Conservation (phyloP, 805 yeast species). For the Groenewaldozyma tartarivorans region DNA sequence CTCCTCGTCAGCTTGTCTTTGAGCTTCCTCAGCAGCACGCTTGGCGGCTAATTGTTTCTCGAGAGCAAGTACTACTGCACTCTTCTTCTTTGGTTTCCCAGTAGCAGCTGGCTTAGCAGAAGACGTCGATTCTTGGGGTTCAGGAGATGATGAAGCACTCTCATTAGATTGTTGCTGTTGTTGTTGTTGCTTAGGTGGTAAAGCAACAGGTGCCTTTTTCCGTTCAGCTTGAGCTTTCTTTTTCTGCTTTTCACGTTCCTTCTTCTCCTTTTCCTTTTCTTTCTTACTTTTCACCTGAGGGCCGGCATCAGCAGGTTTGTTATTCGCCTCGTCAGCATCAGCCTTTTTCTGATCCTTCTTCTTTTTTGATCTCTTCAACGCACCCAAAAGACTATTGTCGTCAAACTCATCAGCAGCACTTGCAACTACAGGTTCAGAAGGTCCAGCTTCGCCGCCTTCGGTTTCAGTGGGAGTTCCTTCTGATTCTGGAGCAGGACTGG, state of each 20-base stretch:
- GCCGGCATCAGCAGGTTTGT: slow-evolving; percentile 21
- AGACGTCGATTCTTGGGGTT: slow-evolving; percentile 24
- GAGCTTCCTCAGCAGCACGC: slow-evolving; percentile 83
- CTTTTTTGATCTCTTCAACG: slow-evolving; percentile 69
- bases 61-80: slow-evolving; percentile 87
- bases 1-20: slow-evolving; percentile 60
- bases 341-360: slow-evolving; percentile 64
- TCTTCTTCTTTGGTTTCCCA: slow-evolving; percentile 67
- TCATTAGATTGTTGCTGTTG: slow-evolving; percentile 33
- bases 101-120: slow-evolving; percentile 29
- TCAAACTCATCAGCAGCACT: slow-evolving; percentile 24
- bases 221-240: slow-evolving; percentile 85
- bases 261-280: slow-evolving; percentile 91
- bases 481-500: slow-evolving; percentile 42
- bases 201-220: slow-evolving; percentile 68
- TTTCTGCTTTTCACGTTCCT: slow-evolving; percentile 54
- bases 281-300: slow-evolving; percentile 71
- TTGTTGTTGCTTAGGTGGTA: slow-evolving; percentile 40
- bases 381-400: slow-evolving; percentile 56
- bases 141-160: slow-evolving; percentile 30
- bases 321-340: slow-evolving; percentile 39
- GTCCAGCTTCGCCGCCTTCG: slow-evolving; percentile 17
- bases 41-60: slow-evolving; percentile 81
- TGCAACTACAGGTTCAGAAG: slow-evolving; percentile 25
- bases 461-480: slow-evolving; percentile 33